These are phyloP conservation scores for Papilionanthe hybrid DNA, from an alignment of 116 monocot genomes.

Conservation along the genomic window DNA sequence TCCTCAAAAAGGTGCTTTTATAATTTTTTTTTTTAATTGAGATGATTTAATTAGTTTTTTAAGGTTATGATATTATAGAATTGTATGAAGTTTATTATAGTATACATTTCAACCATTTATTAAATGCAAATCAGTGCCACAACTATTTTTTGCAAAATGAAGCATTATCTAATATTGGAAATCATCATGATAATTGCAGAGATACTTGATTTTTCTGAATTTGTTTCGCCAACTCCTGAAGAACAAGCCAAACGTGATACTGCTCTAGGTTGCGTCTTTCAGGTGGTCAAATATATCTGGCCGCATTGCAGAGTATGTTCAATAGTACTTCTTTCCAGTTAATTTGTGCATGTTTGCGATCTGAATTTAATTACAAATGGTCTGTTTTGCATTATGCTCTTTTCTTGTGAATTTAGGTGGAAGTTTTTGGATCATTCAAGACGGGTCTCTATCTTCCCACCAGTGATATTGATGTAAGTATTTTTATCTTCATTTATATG, in stretches of 20 bases:
- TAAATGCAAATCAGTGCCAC: no score
- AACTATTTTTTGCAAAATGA: neutral
- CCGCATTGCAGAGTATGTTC: slow-evolving; percentile 64
- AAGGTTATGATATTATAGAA: no score
- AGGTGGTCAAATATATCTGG: slow-evolving; percentile 93
- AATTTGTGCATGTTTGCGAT: neutral
- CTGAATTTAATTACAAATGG: neutral
- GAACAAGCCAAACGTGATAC: slow-evolving; percentile 65
- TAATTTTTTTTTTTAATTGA: no score
- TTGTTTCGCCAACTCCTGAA: slow-evolving; percentile 76
- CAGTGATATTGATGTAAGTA: slow-evolving; percentile 87
- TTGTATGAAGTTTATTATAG: no score
- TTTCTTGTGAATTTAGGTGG: slow-evolving; percentile 38
- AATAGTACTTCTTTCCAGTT: neutral
- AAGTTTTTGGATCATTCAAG: slow-evolving; percentile 92
- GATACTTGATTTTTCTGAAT: slow-evolving; percentile 85
- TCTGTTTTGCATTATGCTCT: neutral
- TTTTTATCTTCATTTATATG: slow-evolving; percentile 7
- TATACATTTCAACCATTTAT: no score
- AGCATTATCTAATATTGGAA: neutral
- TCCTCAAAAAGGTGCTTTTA: no score
- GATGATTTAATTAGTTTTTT: no score
- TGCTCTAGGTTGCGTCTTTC: slow-evolving; percentile 56
- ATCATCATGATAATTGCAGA: slow-evolving; percentile 47
- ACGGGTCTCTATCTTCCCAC: slow-evolving; percentile 90